phyloP scores from a whole-genome alignment of 2,329 filamentous ascomycete species.

The Fusarium drepaniforme region DNA sequence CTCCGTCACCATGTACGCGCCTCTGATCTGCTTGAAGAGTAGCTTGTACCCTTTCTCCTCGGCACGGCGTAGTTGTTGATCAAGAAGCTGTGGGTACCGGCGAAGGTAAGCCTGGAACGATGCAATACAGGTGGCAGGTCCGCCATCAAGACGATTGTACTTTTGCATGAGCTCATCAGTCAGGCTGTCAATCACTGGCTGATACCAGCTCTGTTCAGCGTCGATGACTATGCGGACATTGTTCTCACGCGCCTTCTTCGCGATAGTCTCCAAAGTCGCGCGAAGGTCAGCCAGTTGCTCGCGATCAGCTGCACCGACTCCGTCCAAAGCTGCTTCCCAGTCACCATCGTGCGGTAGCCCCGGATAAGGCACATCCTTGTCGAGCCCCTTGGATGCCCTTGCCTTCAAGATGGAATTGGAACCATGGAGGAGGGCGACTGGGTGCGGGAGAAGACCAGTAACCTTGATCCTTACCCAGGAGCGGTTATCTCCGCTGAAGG shows the following conservation, averaged over 20 bases:
- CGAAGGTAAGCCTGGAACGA: conserved; percentile 40
- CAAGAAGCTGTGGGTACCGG: conserved; percentile 37
- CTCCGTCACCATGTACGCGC: conserved; percentile 29
- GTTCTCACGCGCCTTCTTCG: conserved; percentile 30
- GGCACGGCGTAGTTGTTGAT: conserved; percentile 36
- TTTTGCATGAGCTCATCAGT: conserved; percentile 40
- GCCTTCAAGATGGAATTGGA: conserved; percentile 35
- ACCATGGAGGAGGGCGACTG: conserved; percentile 22
- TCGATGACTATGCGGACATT: conserved; percentile 39
- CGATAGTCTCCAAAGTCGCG: conserved; percentile 28
- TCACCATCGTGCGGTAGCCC: conserved; percentile 37
- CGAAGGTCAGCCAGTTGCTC: conserved; percentile 24
- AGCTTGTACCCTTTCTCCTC: conserved; percentile 36
- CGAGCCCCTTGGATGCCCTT: conserved; percentile 22
- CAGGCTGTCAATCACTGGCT: conserved; percentile 36
- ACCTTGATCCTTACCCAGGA: conserved; percentile 38
- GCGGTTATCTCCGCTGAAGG: conserved; percentile 26
- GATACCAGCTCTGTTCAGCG: conserved; percentile 38
- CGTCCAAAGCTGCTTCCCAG: conserved; percentile 34
- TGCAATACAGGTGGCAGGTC: conserved; percentile 30
- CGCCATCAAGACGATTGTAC: conserved; percentile 30
- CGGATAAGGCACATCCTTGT: conserved; percentile 34
- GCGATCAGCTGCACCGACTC: conserved; percentile 8
- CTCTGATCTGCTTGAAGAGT: conserved; percentile 32
- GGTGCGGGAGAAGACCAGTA: conserved; percentile 32